Evolutionary conservation across 441 rosid genomes (phyloP).

Genomic region (Isatis lusitanica): DNA sequence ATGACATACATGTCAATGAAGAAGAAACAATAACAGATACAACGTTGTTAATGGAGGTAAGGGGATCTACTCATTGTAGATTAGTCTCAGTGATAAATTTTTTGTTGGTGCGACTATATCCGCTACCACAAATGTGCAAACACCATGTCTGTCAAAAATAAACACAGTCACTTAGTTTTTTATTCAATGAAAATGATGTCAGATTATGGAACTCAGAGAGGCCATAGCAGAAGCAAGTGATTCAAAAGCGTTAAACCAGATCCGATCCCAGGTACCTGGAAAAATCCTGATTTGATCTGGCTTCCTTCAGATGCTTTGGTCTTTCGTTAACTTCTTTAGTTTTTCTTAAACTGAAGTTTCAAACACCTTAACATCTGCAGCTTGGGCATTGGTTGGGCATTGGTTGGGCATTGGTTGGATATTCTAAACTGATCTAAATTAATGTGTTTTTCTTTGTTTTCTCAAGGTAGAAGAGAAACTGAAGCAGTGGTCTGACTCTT

Average conservation of each 20-base stretch:
- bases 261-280: slow-evolving; percentile 61
- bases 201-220: slow-evolving; percentile 96
- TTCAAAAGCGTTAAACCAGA: slow-evolving; percentile 55
- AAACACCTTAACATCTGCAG: slow-evolving; percentile 6
- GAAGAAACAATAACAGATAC: slow-evolving; percentile 88
- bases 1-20: slow-evolving; percentile 71
- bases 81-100: background rate
- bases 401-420: slow-evolving; percentile 10
- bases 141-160: background rate
- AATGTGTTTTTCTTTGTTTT: slow-evolving; percentile 14
- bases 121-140: background rate
- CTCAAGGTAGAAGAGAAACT: slow-evolving; percentile 69
- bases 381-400: slow-evolving; percentile 3
- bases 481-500: slow-evolving; percentile 59
- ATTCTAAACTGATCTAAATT: slow-evolving; percentile 5
- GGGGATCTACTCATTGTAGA: background rate
- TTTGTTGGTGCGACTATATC: background rate
- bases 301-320: slow-evolving; percentile 9
- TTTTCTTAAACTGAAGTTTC: background rate
- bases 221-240: slow-evolving; percentile 79
- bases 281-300: slow-evolving; percentile 15
- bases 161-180: background rate
- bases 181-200: slow-evolving; percentile 31
- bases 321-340: slow-evolving; percentile 3
- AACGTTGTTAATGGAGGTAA: slow-evolving; percentile 73